A percentile compares a stretch with the other conserved stretches of the same genome.
Conservation (phyloP, 2,329 filamentous ascomycete species). For the Nothophaeocryptopus gaeumannii region DNA sequence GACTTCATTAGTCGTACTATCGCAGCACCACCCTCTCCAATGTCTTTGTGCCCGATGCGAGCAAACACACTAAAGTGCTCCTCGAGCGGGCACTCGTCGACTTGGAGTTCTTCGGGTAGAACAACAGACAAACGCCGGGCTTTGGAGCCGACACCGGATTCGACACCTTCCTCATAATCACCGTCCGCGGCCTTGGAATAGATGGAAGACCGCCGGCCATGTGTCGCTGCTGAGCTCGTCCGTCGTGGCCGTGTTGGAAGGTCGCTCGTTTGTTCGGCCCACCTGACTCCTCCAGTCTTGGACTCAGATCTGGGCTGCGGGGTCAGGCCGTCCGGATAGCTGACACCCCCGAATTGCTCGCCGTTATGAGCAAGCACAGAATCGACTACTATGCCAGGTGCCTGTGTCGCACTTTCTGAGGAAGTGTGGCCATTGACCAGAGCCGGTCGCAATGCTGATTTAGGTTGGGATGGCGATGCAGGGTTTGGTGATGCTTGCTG, state of each 20-base stretch:
- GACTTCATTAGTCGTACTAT: conserved; percentile 77
- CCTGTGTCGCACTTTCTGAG: not conserved
- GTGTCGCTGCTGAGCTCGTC: conserved; percentile 28
- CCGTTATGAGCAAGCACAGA: not conserved
- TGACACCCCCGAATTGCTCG: conserved; percentile 15
- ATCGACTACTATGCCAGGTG: not conserved
- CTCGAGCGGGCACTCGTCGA: conserved; percentile 45
- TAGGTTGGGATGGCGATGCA: not conserved
- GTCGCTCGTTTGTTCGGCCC: conserved; percentile 20
- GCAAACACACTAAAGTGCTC: conserved; percentile 59
- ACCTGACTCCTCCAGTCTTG: conserved; percentile 18
- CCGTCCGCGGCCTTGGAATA: conserved; percentile 30
- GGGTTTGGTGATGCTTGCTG: conserved; percentile 5
- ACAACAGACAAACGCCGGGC: conserved; percentile 34
- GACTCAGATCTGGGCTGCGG: conserved; percentile 7
- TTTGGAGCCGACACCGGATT: conserved; percentile 35
- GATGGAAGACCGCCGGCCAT: conserved; percentile 32
- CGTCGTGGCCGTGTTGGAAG: conserved; percentile 20
- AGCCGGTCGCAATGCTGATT: conserved; percentile 3
- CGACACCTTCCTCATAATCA: conserved; percentile 31
- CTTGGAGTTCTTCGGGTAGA: conserved; percentile 30
- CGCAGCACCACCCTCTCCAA: conserved; percentile 80
- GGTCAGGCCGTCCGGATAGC: conserved; percentile 20
- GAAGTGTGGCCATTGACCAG: conserved; percentile 9
- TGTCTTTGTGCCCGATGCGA: conserved; percentile 68